A percentile compares a stretch with the other conserved stretches of the same genome.
Conservation (phyloP, 139 green algal species). For the Tetradesmus obliquus region DNA sequence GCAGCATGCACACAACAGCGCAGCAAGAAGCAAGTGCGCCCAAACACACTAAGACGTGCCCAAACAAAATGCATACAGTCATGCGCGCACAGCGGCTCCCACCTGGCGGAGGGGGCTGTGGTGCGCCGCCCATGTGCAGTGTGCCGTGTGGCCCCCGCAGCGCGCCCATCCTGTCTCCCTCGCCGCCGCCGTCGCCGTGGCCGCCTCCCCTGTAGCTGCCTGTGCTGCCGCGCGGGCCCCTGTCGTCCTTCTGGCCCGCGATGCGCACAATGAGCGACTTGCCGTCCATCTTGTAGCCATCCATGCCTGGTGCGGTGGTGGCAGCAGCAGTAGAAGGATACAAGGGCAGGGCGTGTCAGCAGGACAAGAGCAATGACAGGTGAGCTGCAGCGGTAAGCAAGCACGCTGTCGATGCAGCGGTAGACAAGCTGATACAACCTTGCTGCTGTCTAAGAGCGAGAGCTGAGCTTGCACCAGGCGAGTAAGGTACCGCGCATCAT, state of each 20-base stretch:
- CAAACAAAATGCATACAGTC: not conserved
- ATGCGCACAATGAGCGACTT: slow-evolving; percentile 63
- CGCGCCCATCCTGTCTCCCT: not conserved
- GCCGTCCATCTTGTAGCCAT: slow-evolving; percentile 61
- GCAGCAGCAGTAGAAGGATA: too few species aligned
- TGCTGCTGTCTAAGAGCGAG: too few species aligned
- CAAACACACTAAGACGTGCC: too few species aligned
- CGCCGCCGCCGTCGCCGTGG: not conserved
- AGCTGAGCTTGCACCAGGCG: too few species aligned
- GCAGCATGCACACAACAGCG: too few species aligned
- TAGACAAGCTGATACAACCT: too few species aligned
- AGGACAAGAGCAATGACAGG: too few species aligned
- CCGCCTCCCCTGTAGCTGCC: not conserved
- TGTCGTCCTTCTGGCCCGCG: slow-evolving; percentile 54
- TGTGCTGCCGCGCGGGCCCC: not conserved
- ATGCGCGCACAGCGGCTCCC: not conserved
- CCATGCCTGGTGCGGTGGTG: slow-evolving; percentile 36
- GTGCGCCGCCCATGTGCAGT: not conserved
- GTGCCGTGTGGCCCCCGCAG: slow-evolving; percentile 1
- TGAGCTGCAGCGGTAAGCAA: too few species aligned
- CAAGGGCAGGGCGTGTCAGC: too few species aligned
- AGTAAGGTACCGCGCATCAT: too few species aligned
- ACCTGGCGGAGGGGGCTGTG: slow-evolving; percentile 9
- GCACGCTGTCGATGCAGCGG: too few species aligned
- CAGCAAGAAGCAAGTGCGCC: too few species aligned